These are phyloP conservation scores for Cyclotella atomus DNA, from an alignment of 108 stramenopile species.

Conservation along the genomic window DNA sequence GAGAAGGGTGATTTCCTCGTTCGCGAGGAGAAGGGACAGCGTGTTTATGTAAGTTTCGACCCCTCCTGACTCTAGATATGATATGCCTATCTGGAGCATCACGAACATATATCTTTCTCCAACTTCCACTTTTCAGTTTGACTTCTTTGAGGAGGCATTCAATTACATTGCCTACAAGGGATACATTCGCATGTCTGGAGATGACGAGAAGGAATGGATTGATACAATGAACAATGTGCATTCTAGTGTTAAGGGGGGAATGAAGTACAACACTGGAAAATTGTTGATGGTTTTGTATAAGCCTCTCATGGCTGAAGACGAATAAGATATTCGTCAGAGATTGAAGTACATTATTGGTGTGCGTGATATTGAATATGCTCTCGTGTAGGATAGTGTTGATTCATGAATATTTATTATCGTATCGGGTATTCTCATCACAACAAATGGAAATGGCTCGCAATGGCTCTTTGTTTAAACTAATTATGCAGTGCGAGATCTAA, in stretches of 20 bases:
- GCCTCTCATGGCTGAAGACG: constrained; percentile 26
- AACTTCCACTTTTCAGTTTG: constrained; percentile 12
- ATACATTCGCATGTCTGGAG: constrained; percentile 80
- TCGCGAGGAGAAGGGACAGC: constrained; percentile 50
- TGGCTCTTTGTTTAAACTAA: too few relatives aligned
- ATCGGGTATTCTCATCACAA: too few relatives aligned
- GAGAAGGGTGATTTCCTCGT: constrained; percentile 52
- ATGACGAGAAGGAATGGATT: constrained; percentile 87
- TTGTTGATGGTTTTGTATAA: constrained; percentile 80
- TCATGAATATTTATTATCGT: too few relatives aligned
- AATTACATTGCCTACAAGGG: constrained; percentile 92
- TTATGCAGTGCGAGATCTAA: too few relatives aligned
- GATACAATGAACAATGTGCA: constrained; percentile 87
- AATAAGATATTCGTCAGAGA: neutral
- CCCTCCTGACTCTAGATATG: too few relatives aligned
- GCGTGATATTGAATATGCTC: neutral
- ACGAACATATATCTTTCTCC: too few relatives aligned
- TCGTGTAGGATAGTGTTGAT: neutral
- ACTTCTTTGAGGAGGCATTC: constrained; percentile 75
- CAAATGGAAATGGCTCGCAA: too few relatives aligned
- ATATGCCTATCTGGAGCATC: too few relatives aligned
- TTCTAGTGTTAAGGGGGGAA: constrained; percentile 86
- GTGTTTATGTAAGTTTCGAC: constrained; percentile 21
- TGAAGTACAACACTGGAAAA: constrained; percentile 90
- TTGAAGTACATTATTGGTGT: neutral